Percentiles rank a stretch among this genome's conserved stretches.
phyloP scores from a whole-genome alignment of 352 stramenopile species.

The Pythium myriotylum region DNA sequence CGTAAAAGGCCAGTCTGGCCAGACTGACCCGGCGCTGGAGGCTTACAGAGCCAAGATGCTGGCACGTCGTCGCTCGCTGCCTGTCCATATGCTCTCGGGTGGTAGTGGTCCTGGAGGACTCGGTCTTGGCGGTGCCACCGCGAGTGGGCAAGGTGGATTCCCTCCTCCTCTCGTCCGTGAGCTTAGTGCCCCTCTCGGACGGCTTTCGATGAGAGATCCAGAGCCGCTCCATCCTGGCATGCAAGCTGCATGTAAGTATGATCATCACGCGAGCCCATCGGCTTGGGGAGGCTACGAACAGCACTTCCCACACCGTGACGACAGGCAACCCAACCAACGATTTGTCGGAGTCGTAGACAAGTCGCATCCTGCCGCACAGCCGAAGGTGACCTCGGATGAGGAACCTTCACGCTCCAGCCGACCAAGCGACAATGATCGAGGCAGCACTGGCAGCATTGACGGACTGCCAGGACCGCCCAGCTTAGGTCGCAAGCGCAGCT shows the following conservation, averaged over 20 bases:
- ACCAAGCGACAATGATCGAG: slow-evolving; percentile 1
- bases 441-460: slow-evolving; percentile 5
- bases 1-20: slow-evolving; percentile 8
- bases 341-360: slow-evolving; percentile 2
- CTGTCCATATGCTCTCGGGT: slow-evolving; percentile 43
- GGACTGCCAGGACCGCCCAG: slow-evolving; percentile 1
- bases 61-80: slow-evolving; percentile 46
- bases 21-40: slow-evolving; percentile 15
- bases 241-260: background rate
- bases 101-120: background rate
- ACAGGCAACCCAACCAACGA: background rate
- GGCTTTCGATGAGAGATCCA: background rate
- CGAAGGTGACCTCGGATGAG: background rate
- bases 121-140: too few relatives aligned
- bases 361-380: background rate
- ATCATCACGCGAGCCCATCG: background rate
- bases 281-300: background rate
- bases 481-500: slow-evolving; percentile 32
- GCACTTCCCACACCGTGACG: background rate
- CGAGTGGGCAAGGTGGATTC: background rate
- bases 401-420: background rate
- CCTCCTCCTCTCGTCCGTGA: background rate
- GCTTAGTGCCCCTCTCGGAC: slow-evolving; percentile 7
- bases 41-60: slow-evolving; percentile 25
- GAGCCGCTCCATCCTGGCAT: background rate